Percentiles rank a stretch among this genome's conserved stretches.
Conservation (phyloP, 2,329 filamentous ascomycete genomes). For the Diplocarpon rosae region DNA sequence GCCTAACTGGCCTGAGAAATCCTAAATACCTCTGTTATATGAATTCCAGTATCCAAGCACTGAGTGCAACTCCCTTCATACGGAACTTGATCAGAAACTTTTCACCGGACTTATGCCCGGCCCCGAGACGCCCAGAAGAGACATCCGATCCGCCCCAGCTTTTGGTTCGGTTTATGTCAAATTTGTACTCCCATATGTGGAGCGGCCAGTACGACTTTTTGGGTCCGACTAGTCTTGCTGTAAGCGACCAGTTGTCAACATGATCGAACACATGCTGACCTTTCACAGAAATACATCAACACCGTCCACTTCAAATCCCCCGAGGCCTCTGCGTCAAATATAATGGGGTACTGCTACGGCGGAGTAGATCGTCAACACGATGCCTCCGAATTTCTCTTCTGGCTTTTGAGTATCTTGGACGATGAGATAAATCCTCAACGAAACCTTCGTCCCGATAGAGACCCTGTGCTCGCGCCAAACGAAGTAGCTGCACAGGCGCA, state of each 20-base stretch:
- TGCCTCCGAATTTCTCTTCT: constrained; percentile 79
- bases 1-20: constrained; percentile 68
- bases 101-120: constrained; percentile 41
- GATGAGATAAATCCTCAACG: constrained; percentile 73
- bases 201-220: constrained; percentile 29
- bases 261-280: constrained; percentile 4
- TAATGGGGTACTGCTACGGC: constrained; percentile 41
- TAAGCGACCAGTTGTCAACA: constrained; percentile 27
- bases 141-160: constrained; percentile 43
- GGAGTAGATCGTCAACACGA: constrained; percentile 69
- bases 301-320: constrained; percentile 12
- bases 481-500: constrained; percentile 9
- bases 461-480: constrained; percentile 31
- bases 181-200: constrained; percentile 37
- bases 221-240: constrained; percentile 46
- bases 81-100: constrained; percentile 49
- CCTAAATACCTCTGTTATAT: constrained; percentile 82
- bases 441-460: constrained; percentile 32
- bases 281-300: constrained; percentile 16
- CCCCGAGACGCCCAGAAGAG: constrained; percentile 52
- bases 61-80: constrained; percentile 65
- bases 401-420: constrained; percentile 69
- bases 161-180: constrained; percentile 48
- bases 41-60: constrained; percentile 78
- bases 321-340: background rate